phyloP scores from a whole-genome alignment of 1,284 basidiomycete species.

The Lentinus polychrous region DNA sequence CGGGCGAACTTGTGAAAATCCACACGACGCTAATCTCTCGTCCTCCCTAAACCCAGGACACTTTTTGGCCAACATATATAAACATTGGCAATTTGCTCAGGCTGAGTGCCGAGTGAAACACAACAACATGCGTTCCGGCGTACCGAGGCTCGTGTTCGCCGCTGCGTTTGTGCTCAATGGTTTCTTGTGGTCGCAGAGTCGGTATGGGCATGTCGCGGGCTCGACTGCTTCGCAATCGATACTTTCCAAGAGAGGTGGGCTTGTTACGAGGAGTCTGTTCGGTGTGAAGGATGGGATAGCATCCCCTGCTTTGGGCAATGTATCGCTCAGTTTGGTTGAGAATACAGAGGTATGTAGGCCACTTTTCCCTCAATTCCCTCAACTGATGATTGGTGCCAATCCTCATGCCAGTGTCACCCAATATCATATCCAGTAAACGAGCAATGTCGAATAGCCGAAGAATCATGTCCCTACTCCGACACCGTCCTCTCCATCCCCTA shows the following conservation, averaged over 20 bases:
- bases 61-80: too few species aligned
- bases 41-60: too few species aligned
- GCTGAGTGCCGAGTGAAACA: too few species aligned
- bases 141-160: conserved; percentile 44
- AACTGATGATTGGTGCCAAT: conserved; percentile 2
- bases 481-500: conserved; percentile 70
- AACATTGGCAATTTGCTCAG: too few species aligned
- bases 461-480: conserved; percentile 44
- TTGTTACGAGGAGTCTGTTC: conserved; percentile 17
- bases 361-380: background rate
- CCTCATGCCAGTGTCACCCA: conserved; percentile 63
- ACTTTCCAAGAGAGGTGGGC: conserved; percentile 6
- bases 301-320: background rate
- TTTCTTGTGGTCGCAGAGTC: conserved; percentile 60
- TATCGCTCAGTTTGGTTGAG: too few species aligned
- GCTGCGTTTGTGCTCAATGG: conserved; percentile 44
- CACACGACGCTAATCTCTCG: too few species aligned
- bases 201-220: conserved; percentile 36
- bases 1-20: too few species aligned
- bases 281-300: background rate
- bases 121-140: conserved; percentile 30
- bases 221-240: conserved; percentile 10
- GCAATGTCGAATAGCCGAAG: conserved; percentile 59
- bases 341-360: too few species aligned
- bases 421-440: conserved; percentile 41